A percentile compares a stretch with the other conserved stretches of the same genome.
phyloP scores from a whole-genome alignment of 768 basidiomycete genomes.

The Lyophyllum semitale region DNA sequence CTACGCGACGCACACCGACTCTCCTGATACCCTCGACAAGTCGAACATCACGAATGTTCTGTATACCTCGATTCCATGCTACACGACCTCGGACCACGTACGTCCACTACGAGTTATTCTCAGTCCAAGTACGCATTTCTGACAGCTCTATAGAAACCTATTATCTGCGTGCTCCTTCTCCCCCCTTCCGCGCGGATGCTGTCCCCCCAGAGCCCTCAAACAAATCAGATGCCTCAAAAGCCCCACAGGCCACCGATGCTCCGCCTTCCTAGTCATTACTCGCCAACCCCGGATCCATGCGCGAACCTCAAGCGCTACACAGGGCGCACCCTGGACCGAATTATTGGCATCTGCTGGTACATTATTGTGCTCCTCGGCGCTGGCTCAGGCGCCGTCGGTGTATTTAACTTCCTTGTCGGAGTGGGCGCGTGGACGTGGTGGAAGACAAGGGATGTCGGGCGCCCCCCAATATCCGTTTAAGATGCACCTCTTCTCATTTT shows the following conservation, averaged over 20 bases:
- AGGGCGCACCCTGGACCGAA: slow-evolving; percentile 70
- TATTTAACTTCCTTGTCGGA: slow-evolving; percentile 74
- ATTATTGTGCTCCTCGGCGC: slow-evolving; percentile 73
- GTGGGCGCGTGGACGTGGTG: slow-evolving; percentile 68
- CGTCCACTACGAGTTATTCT: slow-evolving; percentile 20
- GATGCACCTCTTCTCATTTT: not conserved
- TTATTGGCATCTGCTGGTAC: slow-evolving; percentile 83
- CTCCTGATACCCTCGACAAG: slow-evolving; percentile 46
- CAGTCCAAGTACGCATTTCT: not conserved
- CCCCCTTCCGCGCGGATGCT: slow-evolving; percentile 42
- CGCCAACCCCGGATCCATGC: slow-evolving; percentile 54
- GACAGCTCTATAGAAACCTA: slow-evolving; percentile 67
- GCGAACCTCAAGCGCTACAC: slow-evolving; percentile 59
- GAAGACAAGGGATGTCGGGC: slow-evolving; percentile 26
- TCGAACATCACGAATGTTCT: slow-evolving; percentile 65
- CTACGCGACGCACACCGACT: slow-evolving; percentile 76
- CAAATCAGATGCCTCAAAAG: not conserved
- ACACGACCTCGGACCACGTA: slow-evolving; percentile 91
- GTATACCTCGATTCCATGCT: slow-evolving; percentile 81
- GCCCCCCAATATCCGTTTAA: slow-evolving; percentile 9
- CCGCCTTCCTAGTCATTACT: slow-evolving; percentile 50
- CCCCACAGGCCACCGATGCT: slow-evolving; percentile 43
- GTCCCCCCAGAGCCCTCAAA: not conserved
- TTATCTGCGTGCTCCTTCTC: slow-evolving; percentile 67
- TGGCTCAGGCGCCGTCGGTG: slow-evolving; percentile 68